A percentile compares a stretch with the other conserved stretches of the same genome.
Conservation (phyloP, 345 rosid genomes). For the Combretum micranthum region DNA sequence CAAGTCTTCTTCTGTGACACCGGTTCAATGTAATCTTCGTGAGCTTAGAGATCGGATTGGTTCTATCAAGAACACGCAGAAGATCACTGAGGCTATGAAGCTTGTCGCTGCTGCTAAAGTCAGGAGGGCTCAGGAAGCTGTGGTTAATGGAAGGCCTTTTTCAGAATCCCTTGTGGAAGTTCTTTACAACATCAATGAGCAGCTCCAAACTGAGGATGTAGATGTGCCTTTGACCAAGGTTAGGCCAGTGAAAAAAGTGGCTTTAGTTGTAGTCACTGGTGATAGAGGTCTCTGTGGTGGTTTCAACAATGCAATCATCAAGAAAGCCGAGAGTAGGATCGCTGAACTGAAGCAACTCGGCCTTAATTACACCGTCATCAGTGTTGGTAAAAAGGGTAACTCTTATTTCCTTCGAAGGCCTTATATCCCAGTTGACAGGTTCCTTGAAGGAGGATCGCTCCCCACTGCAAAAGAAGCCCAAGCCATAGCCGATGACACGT, state of each 20-base stretch:
- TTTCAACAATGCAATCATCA: constrained; percentile 60
- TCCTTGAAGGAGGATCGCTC: constrained; percentile 13
- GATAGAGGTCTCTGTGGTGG: constrained; percentile 90
- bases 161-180: constrained; percentile 88
- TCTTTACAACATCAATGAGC: constrained; percentile 92
- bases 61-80: constrained; percentile 89
- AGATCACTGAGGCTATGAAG: constrained; percentile 98
- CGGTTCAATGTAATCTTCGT: constrained; percentile 69
- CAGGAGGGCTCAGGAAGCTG: constrained; percentile 95
- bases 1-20: constrained; percentile 42
- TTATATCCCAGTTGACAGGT: constrained; percentile 67
- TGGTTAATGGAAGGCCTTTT: constrained; percentile 83
- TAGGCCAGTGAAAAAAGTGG: constrained; percentile 95
- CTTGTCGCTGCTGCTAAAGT: constrained; percentile 97
- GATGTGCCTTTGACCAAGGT: constrained; percentile 74
- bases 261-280: constrained; percentile 84
- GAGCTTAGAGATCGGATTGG: constrained; percentile 72
- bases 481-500: constrained; percentile 26
- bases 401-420: constrained; percentile 68
- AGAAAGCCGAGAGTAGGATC: constrained; percentile 79
- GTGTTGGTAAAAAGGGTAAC: constrained; percentile 92
- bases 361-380: constrained; percentile 53
- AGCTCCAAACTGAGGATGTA: constrained; percentile 77
- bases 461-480: constrained; percentile 35
- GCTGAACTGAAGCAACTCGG: constrained; percentile 60